Evolutionary conservation across 1,284 basidiomycete species (phyloP).

Genomic region (Anthracocystis setariae): DNA sequence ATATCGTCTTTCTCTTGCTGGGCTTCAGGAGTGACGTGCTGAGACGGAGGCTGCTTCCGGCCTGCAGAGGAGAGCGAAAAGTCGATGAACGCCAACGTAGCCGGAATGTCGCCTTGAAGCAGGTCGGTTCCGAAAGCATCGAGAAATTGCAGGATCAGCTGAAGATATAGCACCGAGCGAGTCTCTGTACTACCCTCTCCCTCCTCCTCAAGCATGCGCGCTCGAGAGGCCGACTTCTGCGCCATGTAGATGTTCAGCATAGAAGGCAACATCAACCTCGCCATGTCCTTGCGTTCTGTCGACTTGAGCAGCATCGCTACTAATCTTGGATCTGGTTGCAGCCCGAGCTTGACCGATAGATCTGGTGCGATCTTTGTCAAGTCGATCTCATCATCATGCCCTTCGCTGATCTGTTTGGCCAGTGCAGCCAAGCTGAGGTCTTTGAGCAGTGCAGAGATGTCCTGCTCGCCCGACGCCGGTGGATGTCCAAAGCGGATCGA

Average conservation of each 20-base stretch:
- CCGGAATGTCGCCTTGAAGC: constrained; percentile 51
- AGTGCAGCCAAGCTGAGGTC: constrained; percentile 34
- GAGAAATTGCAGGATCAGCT: constrained; percentile 59
- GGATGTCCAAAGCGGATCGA: constrained; percentile 22
- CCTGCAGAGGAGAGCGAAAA: constrained; percentile 45
- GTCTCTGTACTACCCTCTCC: constrained; percentile 16
- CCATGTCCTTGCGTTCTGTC: constrained; percentile 42
- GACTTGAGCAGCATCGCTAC: constrained; percentile 40
- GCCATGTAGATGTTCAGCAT: constrained; percentile 53
- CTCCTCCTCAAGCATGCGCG: constrained; percentile 6
- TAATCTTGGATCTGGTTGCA: constrained; percentile 46
- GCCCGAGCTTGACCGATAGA: constrained; percentile 39
- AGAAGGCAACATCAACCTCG: constrained; percentile 24
- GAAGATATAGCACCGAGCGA: constrained; percentile 52
- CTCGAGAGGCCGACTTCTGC: constrained; percentile 21
- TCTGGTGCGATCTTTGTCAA: constrained; percentile 32
- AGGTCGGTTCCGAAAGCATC: constrained; percentile 58
- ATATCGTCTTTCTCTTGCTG: not conserved
- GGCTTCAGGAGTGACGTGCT: not conserved
- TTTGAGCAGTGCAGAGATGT: constrained; percentile 28
- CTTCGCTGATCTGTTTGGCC: constrained; percentile 39
- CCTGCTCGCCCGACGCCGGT: constrained; percentile 5
- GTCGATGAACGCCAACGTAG: constrained; percentile 59
- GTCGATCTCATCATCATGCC: constrained; percentile 23
- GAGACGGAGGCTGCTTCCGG: constrained; percentile 5